These are phyloP conservation scores for Henckelia pumila DNA, from an alignment of 257 asterid genomes.

Conservation along the genomic window DNA sequence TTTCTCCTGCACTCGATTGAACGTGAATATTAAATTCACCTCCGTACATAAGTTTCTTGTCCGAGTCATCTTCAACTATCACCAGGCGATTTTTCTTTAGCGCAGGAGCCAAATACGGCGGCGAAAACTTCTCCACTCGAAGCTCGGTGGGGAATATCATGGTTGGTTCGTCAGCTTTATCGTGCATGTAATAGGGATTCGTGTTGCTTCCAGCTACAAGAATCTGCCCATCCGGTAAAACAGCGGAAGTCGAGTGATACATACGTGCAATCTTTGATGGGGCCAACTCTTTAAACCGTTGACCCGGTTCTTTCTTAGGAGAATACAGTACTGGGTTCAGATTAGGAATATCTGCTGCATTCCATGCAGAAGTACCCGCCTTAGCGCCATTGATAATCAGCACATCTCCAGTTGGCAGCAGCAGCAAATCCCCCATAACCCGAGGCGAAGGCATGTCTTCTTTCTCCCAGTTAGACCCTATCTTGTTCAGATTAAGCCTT, in stretches of 20 bases:
- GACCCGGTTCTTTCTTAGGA: constrained; percentile 40
- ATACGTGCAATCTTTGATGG: constrained; percentile 61
- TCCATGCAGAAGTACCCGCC: constrained; percentile 80
- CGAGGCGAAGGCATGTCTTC: constrained; percentile 79
- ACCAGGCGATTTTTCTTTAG: constrained; percentile 35
- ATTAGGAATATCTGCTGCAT: constrained; percentile 60
- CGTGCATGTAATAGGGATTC: constrained; percentile 45
- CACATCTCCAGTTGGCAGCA: constrained; percentile 73
- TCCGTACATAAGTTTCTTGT: constrained; percentile 45
- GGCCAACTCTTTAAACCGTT: constrained; percentile 45
- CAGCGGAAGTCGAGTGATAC: constrained; percentile 69
- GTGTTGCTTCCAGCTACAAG: constrained; percentile 85
- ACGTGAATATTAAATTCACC: constrained; percentile 31
- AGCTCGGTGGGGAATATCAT: constrained; percentile 60
- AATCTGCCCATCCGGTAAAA: constrained; percentile 65
- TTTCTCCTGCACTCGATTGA: background rate
- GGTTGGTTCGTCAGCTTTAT: constrained; percentile 17
- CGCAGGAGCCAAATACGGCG: constrained; percentile 65
- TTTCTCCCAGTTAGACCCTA: constrained; percentile 49
- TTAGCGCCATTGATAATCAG: constrained; percentile 63
- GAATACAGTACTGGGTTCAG: constrained; percentile 56
- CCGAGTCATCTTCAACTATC: constrained; percentile 29
- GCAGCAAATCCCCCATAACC: constrained; percentile 73
- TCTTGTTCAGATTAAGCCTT: constrained; percentile 35
- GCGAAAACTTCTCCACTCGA: constrained; percentile 75